Evolutionary conservation across 2,329 filamentous ascomycete species (phyloP), one percentile per base, ranked within the genome.

Genomic region (Ophiocordyceps robertsii): DNA sequence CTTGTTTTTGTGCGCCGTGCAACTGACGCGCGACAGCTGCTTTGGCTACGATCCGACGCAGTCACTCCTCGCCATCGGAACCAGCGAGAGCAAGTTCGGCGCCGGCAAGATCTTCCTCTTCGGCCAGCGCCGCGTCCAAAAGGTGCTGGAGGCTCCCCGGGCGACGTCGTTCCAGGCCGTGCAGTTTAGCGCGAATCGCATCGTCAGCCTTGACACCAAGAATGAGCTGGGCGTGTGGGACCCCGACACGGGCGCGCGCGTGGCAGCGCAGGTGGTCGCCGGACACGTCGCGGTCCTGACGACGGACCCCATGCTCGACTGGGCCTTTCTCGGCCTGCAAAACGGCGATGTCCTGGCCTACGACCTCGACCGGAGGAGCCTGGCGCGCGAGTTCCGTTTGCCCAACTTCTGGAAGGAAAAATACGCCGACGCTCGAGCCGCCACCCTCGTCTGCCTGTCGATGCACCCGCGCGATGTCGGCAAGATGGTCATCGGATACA

Each of bases 11-110:
- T 5, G 14, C 29, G 29, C 16, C 4, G 16, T 11, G 7, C 16
- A 12, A 19, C 12, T 13, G 19, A 4, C 16, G 14, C 13, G 9
- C 51, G 65, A 60, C 21, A 75, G 85, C 53, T 84, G 83, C 49
- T 67, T 96, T 49, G 84, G 88, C 46, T 96, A 94, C 66, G 89
- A 96, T 51, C 89, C 92, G 1, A 74, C 95, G 12, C 92, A 98
- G 59, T 95, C 89, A 27, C 78, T 98, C 44, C 73, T 98, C 41
- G 92, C 92, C 36, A 77, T 96, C 48, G 92, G 88, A 46, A 98
- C 92, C 36, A 84, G 80, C 58, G 84, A 93, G 63, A 87, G 83
- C 50, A 80, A 84, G 55, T 94, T 85, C 56, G 88, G 88, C 45
- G 77, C 78, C 30, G 90, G 90, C 21, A 81, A 89, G 58, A 84